Conservation (phyloP, 345 rosid species). For the Noccaea caerulescens region DNA sequence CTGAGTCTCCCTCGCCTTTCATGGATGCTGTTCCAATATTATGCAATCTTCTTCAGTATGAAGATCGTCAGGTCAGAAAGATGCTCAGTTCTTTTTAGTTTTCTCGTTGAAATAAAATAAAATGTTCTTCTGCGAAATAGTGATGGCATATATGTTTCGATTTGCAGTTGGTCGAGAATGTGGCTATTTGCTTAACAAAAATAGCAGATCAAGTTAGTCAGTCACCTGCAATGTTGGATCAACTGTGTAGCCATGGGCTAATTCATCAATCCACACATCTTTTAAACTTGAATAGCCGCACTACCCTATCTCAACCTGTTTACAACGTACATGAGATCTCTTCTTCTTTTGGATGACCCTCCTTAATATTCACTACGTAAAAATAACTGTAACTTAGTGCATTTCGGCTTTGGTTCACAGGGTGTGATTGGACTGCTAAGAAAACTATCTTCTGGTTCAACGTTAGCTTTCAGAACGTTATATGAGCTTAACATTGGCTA, state of each 20-base stretch:
- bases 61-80: slow-evolving; percentile 73
- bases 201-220: slow-evolving; percentile 69
- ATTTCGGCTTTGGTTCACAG: slow-evolving; percentile 56
- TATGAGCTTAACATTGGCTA: slow-evolving; percentile 81
- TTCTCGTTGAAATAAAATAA: neutral
- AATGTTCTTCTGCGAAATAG: neutral
- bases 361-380: slow-evolving; percentile 13
- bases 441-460: slow-evolving; percentile 74
- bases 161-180: slow-evolving; percentile 87
- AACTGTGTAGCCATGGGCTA: slow-evolving; percentile 76
- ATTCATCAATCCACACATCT: slow-evolving; percentile 68
- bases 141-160: slow-evolving; percentile 23
- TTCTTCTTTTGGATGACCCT: slow-evolving; percentile 17
- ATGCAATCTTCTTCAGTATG: slow-evolving; percentile 87
- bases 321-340: slow-evolving; percentile 62
- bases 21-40: slow-evolving; percentile 87
- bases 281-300: slow-evolving; percentile 69
- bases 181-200: slow-evolving; percentile 77
- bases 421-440: slow-evolving; percentile 84
- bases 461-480: slow-evolving; percentile 69
- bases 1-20: slow-evolving; percentile 56
- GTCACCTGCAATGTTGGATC: slow-evolving; percentile 72
- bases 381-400: slow-evolving; percentile 10
- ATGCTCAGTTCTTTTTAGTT: slow-evolving; percentile 29
- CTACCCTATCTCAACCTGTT: slow-evolving; percentile 74